Percentiles rank a stretch among this genome's conserved stretches.
Evolutionary conservation across 2,329 filamentous ascomycete species (phyloP).

Genomic region (Sporothrix curviconia): DNA sequence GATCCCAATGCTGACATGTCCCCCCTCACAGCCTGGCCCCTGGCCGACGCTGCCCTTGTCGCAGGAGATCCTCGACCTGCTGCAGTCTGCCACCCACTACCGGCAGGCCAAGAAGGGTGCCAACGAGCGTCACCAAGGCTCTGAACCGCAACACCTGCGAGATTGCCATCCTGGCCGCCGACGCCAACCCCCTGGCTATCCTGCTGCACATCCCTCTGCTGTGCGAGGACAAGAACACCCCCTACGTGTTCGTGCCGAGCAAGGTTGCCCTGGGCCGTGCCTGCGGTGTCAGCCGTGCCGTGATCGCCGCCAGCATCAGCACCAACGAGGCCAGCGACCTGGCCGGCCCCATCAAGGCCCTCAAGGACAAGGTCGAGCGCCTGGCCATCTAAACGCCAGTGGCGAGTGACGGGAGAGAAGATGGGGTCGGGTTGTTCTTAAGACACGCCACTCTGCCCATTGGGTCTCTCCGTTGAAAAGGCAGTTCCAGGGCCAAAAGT

Average conservation of each 20-base stretch:
- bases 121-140: conserved; percentile 80
- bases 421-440: too few species aligned
- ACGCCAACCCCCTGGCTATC: conserved; percentile 81
- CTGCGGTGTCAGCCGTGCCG: conserved; percentile 79
- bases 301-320: conserved; percentile 84
- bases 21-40: conserved; percentile 23
- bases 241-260: conserved; percentile 22
- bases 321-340: conserved; percentile 88
- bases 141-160: conserved; percentile 87
- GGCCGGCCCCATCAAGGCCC: conserved; percentile 74
- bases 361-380: conserved; percentile 94
- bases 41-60: conserved; percentile 23
- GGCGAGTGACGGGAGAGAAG: neutral
- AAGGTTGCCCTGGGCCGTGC: conserved; percentile 55
- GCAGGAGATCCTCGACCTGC: conserved; percentile 72
- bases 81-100: conserved; percentile 64
- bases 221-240: conserved; percentile 67
- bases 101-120: conserved; percentile 84
- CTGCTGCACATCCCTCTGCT: conserved; percentile 84
- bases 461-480: too few species aligned
- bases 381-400: conserved; percentile 68
- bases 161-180: conserved; percentile 81
- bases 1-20: neutral
- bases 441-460: too few species aligned
- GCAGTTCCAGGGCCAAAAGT: too few species aligned